A percentile compares a stretch with the other conserved stretches of the same genome.
Evolutionary conservation across 2,329 filamentous ascomycete species (phyloP).

Genomic region (Fusarium xyrophilum): DNA sequence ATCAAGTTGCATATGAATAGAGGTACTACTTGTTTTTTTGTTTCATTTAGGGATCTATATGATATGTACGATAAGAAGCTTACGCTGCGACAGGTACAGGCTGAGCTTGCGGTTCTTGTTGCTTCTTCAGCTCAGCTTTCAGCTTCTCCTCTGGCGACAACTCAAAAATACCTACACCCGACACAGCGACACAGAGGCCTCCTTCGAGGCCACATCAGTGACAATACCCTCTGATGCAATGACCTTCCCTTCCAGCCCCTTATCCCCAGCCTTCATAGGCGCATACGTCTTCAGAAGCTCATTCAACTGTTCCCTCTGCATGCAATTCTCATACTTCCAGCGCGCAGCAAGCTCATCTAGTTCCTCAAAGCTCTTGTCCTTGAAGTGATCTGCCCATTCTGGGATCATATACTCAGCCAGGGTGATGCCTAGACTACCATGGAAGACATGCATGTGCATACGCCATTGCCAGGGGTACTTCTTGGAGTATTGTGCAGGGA

Average conservation of each 20-base stretch:
- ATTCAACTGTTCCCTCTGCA: constrained; percentile 59
- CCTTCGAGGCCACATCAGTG: not conserved
- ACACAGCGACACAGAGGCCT: constrained; percentile 38
- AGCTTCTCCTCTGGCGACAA: constrained; percentile 38
- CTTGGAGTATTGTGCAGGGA: constrained; percentile 51
- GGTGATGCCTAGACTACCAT: constrained; percentile 49
- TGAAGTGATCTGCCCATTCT: constrained; percentile 63
- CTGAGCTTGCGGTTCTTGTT: not conserved
- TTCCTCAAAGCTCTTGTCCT: constrained; percentile 56
- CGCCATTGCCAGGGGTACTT: constrained; percentile 58
- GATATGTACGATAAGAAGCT: too few relatives aligned
- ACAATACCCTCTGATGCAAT: constrained; percentile 23
- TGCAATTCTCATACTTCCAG: constrained; percentile 62
- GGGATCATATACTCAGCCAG: constrained; percentile 58
- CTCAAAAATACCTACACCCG: constrained; percentile 43
- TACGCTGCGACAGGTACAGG: not conserved
- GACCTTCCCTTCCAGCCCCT: constrained; percentile 39
- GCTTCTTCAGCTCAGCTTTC: not conserved
- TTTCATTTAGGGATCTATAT: too few relatives aligned
- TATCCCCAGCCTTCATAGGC: constrained; percentile 38
- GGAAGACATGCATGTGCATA: constrained; percentile 57
- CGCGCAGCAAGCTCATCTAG: constrained; percentile 59
- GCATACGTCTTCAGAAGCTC: constrained; percentile 55
- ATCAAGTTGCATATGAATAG: too few relatives aligned
- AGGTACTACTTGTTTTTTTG: too few relatives aligned